Base-by-base conservation (phyloP, 176 grass and related monocot genomes). In the Phoenix dactylifera region DNA sequence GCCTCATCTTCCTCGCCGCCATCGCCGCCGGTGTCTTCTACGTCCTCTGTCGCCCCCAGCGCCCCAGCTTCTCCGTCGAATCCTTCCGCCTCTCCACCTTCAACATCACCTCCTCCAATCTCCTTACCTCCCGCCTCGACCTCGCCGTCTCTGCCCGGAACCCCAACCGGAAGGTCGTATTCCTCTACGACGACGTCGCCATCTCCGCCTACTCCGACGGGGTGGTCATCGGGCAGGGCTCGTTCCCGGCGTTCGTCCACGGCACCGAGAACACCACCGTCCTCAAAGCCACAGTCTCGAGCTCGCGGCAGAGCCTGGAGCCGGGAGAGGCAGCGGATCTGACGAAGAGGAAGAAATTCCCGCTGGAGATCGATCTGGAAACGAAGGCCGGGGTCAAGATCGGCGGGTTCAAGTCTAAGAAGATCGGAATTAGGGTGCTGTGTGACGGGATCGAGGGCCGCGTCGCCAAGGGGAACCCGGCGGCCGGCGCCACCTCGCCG, bases 71-170 rank as follows among this genome's bases (percentile, higher is more conserved):
- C 82, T 68, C 84, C 17, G 84, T 97, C 53, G 80, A 81, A 3
- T 91, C 92, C 64, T 72, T 88, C n/a, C 84, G 63, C 2, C 87
- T 97, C 26, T 69, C 74, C 18, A 68, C 65, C 52, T 75, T 97
- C 7, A 91, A 97, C 69, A 48, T 97, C 3, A 82, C 83, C 5
- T 83, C 85, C 76, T 73, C 84, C 15, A 87, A 97, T 75, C 63
- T 86, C 9, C 74, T 97, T 26, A 85, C 83, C 49, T 86, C 92
- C 18, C 81, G 66, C 75, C 54, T 97, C 75, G 86, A 97, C 60
- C 87, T 88, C 78, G 85, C 81, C 35, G 78, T 97, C 50, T 88
- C 87, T 4, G 87, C 81, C 54, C 83, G 84, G 5, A 97, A 97
- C 81, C 81, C 81, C 7, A 97, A 97, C 82, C 80, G 75, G 54